Evolutionary conservation across 345 rosid species (phyloP), one percentile per base, ranked within the genome.

Genomic region (Eucalyptus regnans): DNA sequence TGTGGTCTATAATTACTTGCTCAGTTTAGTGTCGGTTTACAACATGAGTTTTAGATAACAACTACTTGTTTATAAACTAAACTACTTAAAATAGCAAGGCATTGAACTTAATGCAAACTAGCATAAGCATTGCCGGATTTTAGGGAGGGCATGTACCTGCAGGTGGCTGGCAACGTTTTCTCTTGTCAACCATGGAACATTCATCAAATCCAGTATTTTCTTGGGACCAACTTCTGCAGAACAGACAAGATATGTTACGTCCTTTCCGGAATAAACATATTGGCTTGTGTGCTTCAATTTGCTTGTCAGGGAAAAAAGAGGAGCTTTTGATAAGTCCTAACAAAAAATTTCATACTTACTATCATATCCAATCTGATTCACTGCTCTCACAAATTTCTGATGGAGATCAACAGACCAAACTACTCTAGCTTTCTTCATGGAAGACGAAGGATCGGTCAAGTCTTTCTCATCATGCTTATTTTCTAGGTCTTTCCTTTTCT

Each of bases 111-210:
- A 54, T 56, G n/a, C 68, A 60, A 58, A 20, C 13, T 31, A 54
- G 33, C 68, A 37, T 60, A 50, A 54, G 25, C 46, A 64, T 64
- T 50, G 60, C 48, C 41, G 23, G 83, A 76, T 37, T 37, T 37
- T 76, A 41, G 86, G 68, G 81, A 58, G 50, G 48, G 29, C 64
- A 86, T 84, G 79, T 93, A 97, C 99, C 96, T 95, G 99, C 81
- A 97, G 95, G 90, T 96, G 99, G 92, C 97, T 96, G 43, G 99
- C 99, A 52, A 97, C 97, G 81, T 97, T 97, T 93, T 97, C 99
- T 86, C 99, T 94, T 13, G 98, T 96, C 93, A 97, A 87, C 99
- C 99, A 92, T 31, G 98, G 97, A 71, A 97, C 98, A 90, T 96
- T 96, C 99, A 97, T 97, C 96, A 96, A 92, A 89, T 97, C 99